phyloP scores from a whole-genome alignment of 495 filamentous ascomycete species.

The Copromyces sp. region DNA sequence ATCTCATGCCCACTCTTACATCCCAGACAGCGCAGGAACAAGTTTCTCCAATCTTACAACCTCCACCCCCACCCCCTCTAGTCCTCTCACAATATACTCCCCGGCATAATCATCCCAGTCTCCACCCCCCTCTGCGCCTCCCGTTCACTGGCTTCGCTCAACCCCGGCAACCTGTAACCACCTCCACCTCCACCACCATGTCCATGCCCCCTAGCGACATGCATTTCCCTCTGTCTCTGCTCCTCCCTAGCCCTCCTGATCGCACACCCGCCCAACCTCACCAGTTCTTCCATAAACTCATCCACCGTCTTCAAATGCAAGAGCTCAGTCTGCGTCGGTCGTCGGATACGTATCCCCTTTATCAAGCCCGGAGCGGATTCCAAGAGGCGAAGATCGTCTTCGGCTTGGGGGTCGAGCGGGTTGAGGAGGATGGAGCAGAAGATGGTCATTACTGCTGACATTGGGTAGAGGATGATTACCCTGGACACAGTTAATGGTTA shows the following conservation, averaged over 20 bases:
- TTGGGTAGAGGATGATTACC: conserved; percentile 42
- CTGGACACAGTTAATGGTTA: conserved; percentile 7
- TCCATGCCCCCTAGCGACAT: background rate
- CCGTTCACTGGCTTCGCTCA: background rate
- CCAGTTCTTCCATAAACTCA: conserved; percentile 39
- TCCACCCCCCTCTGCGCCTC: background rate
- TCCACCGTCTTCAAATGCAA: conserved; percentile 36
- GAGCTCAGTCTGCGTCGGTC: conserved; percentile 33
- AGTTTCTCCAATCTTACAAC: too few relatives aligned
- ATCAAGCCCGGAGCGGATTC: conserved; percentile 34
- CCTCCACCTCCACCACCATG: background rate
- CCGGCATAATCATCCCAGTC: background rate
- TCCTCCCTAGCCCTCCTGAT: conserved; percentile 7
- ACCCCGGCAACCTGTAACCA: background rate
- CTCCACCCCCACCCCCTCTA: too few relatives aligned
- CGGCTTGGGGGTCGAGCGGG: conserved; percentile 34
- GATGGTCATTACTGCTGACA: conserved; percentile 39
- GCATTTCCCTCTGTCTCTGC: background rate
- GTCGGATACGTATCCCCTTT: conserved; percentile 30
- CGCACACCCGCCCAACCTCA: conserved; percentile 20
- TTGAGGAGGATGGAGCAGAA: conserved; percentile 43
- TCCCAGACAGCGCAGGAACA: too few relatives aligned
- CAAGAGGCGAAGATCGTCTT: conserved; percentile 34
- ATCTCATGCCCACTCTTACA: too few relatives aligned
- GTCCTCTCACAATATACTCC: background rate